Evolutionary conservation across 2,329 filamentous ascomycete species (phyloP).

Genomic region (Paecilomyces niveus): DNA sequence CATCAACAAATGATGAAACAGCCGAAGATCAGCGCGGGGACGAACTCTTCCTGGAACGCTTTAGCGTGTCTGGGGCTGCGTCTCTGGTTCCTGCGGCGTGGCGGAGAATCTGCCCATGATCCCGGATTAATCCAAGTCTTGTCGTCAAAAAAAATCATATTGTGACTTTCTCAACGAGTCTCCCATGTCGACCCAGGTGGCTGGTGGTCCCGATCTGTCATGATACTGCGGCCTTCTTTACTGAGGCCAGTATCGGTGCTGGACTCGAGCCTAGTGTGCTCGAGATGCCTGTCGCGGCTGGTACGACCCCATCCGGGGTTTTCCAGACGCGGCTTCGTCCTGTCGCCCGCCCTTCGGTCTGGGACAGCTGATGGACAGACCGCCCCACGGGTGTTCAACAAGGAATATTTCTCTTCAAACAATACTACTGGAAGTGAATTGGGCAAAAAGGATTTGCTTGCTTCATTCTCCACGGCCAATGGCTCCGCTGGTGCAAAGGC

Average conservation of each 20-base stretch:
- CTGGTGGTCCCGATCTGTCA: slow-evolving; percentile 9
- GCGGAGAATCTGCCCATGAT: slow-evolving; percentile 17
- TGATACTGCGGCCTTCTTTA: slow-evolving; percentile 30
- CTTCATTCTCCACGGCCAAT: slow-evolving; percentile 19
- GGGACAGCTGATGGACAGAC: slow-evolving; percentile 19
- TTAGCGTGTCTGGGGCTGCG: slow-evolving; percentile 10
- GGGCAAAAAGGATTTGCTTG: slow-evolving; percentile 16
- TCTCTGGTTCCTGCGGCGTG: slow-evolving; percentile 19
- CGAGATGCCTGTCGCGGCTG: slow-evolving; percentile 24
- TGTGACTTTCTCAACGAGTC: neutral
- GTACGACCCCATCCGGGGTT: slow-evolving; percentile 10
- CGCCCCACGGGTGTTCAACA: slow-evolving; percentile 21
- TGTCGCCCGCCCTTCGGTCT: slow-evolving; percentile 23
- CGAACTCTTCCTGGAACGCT: neutral
- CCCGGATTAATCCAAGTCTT: neutral
- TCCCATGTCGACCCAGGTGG: slow-evolving; percentile 14
- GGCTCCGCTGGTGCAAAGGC: slow-evolving; percentile 5
- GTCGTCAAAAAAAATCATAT: too few relatives aligned
- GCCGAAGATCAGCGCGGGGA: neutral
- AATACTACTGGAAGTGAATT: slow-evolving; percentile 12
- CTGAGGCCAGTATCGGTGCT: slow-evolving; percentile 24
- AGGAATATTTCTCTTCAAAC: slow-evolving; percentile 35
- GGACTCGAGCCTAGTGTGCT: slow-evolving; percentile 24
- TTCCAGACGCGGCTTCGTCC: slow-evolving; percentile 23
- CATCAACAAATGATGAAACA: neutral